phyloP scores from a whole-genome alignment of 2,329 filamentous ascomycete species.

The Aulographum hederae region DNA sequence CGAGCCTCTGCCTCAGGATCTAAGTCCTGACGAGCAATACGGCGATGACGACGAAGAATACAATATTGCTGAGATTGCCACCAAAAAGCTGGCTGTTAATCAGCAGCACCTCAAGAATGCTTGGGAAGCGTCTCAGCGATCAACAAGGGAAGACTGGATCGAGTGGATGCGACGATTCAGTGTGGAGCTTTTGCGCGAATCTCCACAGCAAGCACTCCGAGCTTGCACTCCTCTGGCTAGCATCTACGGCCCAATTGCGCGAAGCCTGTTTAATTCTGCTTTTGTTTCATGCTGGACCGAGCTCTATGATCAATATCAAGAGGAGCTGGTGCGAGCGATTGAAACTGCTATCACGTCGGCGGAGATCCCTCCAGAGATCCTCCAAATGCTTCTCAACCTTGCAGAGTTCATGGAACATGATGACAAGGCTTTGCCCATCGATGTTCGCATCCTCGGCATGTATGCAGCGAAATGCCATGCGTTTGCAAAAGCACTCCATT shows the following conservation, averaged over 20 bases:
- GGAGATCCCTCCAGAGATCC: slow-evolving; percentile 86
- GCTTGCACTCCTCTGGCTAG: slow-evolving; percentile 85
- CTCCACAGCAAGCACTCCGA: slow-evolving; percentile 82
- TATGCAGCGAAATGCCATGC: slow-evolving; percentile 95
- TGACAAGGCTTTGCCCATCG: slow-evolving; percentile 93
- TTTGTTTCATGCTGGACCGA: slow-evolving; percentile 99
- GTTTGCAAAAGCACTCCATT: slow-evolving; percentile 94
- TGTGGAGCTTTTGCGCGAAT: slow-evolving; percentile 85
- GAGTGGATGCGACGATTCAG: slow-evolving; percentile 97
- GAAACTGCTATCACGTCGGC: slow-evolving; percentile 90
- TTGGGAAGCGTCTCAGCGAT: slow-evolving; percentile 94
- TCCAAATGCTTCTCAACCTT: slow-evolving; percentile 85
- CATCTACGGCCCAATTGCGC: slow-evolving; percentile 77
- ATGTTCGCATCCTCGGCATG: slow-evolving; percentile 83
- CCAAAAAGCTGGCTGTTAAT: slow-evolving; percentile 93
- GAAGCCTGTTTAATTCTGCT: slow-evolving; percentile 92
- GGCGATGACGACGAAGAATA: slow-evolving; percentile 62
- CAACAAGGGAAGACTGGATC: slow-evolving; percentile 96
- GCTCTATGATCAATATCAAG: slow-evolving; percentile 89
- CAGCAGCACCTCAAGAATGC: slow-evolving; percentile 92
- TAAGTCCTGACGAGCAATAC: slow-evolving; percentile 73
- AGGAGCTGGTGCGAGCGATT: slow-evolving; percentile 88
- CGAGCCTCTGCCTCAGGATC: slow-evolving; percentile 83
- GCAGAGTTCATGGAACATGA: slow-evolving; percentile 99
- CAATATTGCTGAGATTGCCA: slow-evolving; percentile 63